Percentiles rank a stretch among this genome's conserved stretches.
Evolutionary conservation across 371 early-diverging fungal species (phyloP).

Genomic region (Rhizopus sp.): DNA sequence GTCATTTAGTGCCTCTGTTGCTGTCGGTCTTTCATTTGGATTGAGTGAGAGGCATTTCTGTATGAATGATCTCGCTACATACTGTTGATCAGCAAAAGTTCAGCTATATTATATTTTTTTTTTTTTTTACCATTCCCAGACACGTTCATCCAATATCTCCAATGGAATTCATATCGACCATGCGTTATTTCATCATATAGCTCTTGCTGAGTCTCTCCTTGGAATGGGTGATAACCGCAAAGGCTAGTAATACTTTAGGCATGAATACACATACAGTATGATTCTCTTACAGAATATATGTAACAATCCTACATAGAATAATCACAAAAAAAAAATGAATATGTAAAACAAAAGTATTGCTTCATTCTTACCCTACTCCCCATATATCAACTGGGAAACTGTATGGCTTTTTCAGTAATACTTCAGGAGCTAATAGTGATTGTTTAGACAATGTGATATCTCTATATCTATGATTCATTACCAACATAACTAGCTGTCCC

Average conservation of each 20-base stretch:
- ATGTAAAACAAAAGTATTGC: not conserved
- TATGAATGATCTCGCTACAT: conserved; percentile 87
- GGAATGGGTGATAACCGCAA: conserved; percentile 77
- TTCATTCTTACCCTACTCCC: conserved; percentile 57
- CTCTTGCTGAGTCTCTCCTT: conserved; percentile 55
- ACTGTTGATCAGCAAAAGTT: not conserved
- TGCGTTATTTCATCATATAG: conserved; percentile 63
- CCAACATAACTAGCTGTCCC: conserved; percentile 59
- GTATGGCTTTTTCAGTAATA: conserved; percentile 68
- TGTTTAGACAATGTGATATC: not conserved
- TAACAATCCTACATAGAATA: conserved; percentile 48
- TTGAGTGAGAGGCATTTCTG: conserved; percentile 69
- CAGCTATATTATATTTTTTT: not conserved
- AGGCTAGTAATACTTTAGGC: conserved; percentile 28
- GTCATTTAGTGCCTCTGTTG: conserved; percentile 78
- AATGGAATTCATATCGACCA: conserved; percentile 70
- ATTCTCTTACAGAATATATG: conserved; percentile 63
- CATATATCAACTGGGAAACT: conserved; percentile 85
- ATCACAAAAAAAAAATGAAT: not conserved
- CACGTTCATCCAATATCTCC: conserved; percentile 76
- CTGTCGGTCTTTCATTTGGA: conserved; percentile 75
- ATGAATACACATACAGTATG: not conserved
- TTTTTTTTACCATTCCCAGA: conserved; percentile 64
- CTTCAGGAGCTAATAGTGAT: conserved; percentile 73
- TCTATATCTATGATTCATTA: not conserved